Evolutionary conservation across 257 asterid species (phyloP).

Genomic region (Capsicum rhomboideum): DNA sequence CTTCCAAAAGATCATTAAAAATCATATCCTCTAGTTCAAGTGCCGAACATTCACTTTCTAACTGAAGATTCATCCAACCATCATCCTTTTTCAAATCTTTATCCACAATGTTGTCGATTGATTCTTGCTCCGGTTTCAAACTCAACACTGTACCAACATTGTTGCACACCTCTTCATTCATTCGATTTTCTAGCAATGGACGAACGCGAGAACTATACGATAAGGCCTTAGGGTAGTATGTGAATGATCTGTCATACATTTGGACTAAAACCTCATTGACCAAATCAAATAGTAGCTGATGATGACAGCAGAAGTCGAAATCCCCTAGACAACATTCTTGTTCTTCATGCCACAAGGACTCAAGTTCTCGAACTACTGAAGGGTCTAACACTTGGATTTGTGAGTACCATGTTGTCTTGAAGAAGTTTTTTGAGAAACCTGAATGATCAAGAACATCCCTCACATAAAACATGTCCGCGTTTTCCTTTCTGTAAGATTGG

Average conservation of each 20-base stretch:
- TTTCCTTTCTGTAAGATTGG: conserved; percentile 4
- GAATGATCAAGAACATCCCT: conserved; percentile 54
- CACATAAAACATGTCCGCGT: conserved; percentile 39
- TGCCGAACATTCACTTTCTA: conserved; percentile 47
- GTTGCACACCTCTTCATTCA: conserved; percentile 33
- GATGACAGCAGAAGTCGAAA: conserved; percentile 43
- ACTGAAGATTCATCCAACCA: conserved; percentile 85
- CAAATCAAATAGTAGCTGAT: conserved; percentile 57
- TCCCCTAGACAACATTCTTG: conserved; percentile 20
- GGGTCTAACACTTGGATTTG: conserved; percentile 43
- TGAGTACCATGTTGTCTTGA: conserved; percentile 36
- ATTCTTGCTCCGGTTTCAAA: conserved; percentile 28
- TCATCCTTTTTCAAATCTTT: conserved; percentile 39
- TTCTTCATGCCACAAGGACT: conserved; percentile 51
- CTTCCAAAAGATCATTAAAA: conserved; percentile 54
- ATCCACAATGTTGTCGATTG: conserved; percentile 33
- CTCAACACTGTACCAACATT: conserved; percentile 19
- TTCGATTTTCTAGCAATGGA: conserved; percentile 40
- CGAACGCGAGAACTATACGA: conserved; percentile 39
- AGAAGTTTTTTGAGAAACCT: conserved; percentile 31
- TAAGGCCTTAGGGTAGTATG: conserved; percentile 57
- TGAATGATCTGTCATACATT: conserved; percentile 35
- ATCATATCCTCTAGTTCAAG: conserved; percentile 63
- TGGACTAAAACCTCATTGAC: conserved; percentile 48
- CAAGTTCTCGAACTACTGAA: conserved; percentile 38